phyloP scores from a whole-genome alignment of 768 basidiomycete genomes.

The Termitomyces sp. region DNA sequence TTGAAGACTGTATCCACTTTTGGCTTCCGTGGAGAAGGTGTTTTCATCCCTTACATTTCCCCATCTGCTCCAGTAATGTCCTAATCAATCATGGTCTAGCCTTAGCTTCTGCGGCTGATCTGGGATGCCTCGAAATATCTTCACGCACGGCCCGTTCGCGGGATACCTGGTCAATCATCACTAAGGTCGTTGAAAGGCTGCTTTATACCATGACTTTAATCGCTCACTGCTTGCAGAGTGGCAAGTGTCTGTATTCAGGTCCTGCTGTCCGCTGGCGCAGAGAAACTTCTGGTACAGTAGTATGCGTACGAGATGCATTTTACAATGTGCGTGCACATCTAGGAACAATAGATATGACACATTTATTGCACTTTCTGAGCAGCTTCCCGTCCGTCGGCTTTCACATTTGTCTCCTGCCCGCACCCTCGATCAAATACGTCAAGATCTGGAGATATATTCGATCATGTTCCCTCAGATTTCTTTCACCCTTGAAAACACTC shows the following conservation, averaged over 20 bases:
- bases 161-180: constrained; percentile 71
- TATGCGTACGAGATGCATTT: constrained; percentile 85
- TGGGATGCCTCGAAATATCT: constrained; percentile 78
- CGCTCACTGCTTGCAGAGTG: constrained; percentile 40
- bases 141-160: constrained; percentile 62
- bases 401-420: constrained; percentile 58
- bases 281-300: constrained; percentile 71
- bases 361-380: background rate
- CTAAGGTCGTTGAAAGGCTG: constrained; percentile 49
- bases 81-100: constrained; percentile 38
- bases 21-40: constrained; percentile 95
- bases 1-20: constrained; percentile 59
- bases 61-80: background rate
- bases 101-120: constrained; percentile 74
- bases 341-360: background rate
- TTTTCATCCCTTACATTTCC: background rate
- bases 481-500: constrained; percentile 62
- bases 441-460: constrained; percentile 68
- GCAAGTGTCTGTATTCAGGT: constrained; percentile 63
- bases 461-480: constrained; percentile 66
- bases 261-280: constrained; percentile 72
- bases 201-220: background rate
- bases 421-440: constrained; percentile 63
- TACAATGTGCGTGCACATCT: constrained; percentile 60
- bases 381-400: constrained; percentile 79